Percentiles rank a stretch among this genome's conserved stretches.
These are phyloP conservation scores for Aspergillus thermomutatus DNA, from an alignment of 2,329 filamentous ascomycete genomes.

Conservation along the genomic window DNA sequence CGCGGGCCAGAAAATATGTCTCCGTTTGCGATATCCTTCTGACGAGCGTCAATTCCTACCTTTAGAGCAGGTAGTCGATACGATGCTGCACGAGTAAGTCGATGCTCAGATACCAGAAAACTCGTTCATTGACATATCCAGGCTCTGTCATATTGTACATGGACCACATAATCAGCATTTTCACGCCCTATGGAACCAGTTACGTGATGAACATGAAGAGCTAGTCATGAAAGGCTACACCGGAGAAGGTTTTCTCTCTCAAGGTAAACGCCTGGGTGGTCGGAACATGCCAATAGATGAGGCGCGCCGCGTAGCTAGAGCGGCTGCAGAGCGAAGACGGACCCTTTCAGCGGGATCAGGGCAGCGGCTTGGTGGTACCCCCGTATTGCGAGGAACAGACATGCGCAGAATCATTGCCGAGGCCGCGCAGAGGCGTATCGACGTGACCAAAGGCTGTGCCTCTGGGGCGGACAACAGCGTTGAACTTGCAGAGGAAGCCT, in stretches of 20 bases:
- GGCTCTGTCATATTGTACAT: conserved; percentile 77
- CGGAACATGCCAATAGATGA: conserved; percentile 64
- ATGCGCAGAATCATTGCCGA: conserved; percentile 69
- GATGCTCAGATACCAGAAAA: not conserved
- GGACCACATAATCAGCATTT: conserved; percentile 82
- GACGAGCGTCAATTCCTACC: conserved; percentile 76
- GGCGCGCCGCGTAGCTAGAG: conserved; percentile 69
- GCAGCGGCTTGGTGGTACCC: conserved; percentile 66
- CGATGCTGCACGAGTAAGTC: conserved; percentile 78
- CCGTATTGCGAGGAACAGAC: conserved; percentile 58
- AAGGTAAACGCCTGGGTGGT: conserved; percentile 72
- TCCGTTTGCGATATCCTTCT: conserved; percentile 73
- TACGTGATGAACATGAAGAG: conserved; percentile 78
- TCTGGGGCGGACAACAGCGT: conserved; percentile 64
- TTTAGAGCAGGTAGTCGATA: conserved; percentile 77
- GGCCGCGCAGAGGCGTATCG: conserved; percentile 66
- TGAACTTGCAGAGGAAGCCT: conserved; percentile 66
- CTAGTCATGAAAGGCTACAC: conserved; percentile 80
- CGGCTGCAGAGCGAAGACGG: conserved; percentile 68
- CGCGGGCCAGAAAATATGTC: conserved; percentile 71
- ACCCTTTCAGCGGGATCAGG: conserved; percentile 61
- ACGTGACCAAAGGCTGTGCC: conserved; percentile 69
- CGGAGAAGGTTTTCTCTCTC: conserved; percentile 79
- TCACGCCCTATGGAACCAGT: conserved; percentile 81
- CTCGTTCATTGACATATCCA: conserved; percentile 20